Evolutionary conservation across 345 rosid species (phyloP).

Genomic region (Odontarrhena argentea): DNA sequence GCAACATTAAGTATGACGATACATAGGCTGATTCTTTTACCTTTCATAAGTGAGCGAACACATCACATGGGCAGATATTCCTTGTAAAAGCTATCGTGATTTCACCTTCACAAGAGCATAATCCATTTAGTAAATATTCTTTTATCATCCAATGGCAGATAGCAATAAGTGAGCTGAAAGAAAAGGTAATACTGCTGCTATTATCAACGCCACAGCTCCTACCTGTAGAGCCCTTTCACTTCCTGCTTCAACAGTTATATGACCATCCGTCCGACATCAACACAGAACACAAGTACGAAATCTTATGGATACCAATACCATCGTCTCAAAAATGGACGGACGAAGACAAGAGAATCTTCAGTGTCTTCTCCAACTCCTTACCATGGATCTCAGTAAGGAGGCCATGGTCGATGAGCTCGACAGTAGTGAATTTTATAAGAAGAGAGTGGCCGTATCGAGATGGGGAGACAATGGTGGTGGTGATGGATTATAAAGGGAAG

Average conservation of each 20-base stretch:
- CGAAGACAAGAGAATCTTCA: conserved; percentile 48
- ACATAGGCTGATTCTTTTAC: conserved; percentile 3
- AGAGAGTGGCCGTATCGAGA: conserved; percentile 58
- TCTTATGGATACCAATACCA: conserved; percentile 68
- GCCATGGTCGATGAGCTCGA: conserved; percentile 58
- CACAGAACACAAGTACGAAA: conserved; percentile 47
- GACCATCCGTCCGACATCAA: conserved; percentile 47
- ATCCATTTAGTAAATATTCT: not conserved
- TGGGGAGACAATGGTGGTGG: conserved; percentile 59
- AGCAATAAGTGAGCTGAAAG: conserved; percentile 56
- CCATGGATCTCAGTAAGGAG: conserved; percentile 65
- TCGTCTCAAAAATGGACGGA: conserved; percentile 57
- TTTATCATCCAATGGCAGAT: conserved; percentile 45
- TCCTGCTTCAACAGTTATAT: conserved; percentile 63
- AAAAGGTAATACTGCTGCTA: conserved; percentile 60
- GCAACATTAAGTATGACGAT: conserved; percentile 3
- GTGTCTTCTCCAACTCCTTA: conserved; percentile 48
- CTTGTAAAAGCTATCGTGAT: not conserved
- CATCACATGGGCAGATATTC: not conserved
- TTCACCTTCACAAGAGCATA: not conserved
- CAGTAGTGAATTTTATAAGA: conserved; percentile 51
- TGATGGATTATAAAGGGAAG: conserved; percentile 57
- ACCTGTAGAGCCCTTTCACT: conserved; percentile 54
- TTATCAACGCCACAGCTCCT: conserved; percentile 62
- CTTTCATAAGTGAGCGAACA: not conserved